Evolutionary conservation across 441 rosid species (phyloP).

Genomic region (Syzygium syzygioides): DNA sequence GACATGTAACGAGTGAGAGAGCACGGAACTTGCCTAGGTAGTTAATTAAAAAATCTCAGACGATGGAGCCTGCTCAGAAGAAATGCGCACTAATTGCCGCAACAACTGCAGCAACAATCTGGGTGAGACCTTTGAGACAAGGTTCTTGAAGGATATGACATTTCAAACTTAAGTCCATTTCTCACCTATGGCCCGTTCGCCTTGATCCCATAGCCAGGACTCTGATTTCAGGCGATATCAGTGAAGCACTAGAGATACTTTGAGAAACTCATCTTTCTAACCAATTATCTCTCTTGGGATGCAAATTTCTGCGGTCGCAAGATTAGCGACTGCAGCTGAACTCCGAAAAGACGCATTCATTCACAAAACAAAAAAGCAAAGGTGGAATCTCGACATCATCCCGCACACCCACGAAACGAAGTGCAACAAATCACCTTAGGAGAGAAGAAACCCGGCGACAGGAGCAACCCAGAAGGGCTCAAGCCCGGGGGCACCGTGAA

Average conservation of each 20-base stretch:
- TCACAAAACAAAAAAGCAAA: background rate
- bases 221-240: background rate
- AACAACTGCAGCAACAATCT: background rate
- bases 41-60: background rate
- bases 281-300: background rate
- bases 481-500: slow-evolving; percentile 1
- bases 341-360: background rate
- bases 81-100: background rate
- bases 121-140: background rate
- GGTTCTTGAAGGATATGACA: background rate
- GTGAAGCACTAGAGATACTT: background rate
- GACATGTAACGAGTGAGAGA: background rate
- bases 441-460: slow-evolving; percentile 8
- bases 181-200: background rate
- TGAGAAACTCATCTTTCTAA: background rate
- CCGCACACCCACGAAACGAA: background rate
- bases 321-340: background rate
- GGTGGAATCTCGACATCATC: background rate
- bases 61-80: background rate
- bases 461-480: slow-evolving; percentile 11
- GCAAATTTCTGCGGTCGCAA: background rate
- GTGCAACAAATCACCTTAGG: background rate
- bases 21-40: background rate
- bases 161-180: background rate
- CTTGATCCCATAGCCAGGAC: background rate